Evolutionary conservation across 202 grass and related monocot genomes (phyloP), one percentile per base, ranked within the genome.

Genomic region (Zoysia matrella): DNA sequence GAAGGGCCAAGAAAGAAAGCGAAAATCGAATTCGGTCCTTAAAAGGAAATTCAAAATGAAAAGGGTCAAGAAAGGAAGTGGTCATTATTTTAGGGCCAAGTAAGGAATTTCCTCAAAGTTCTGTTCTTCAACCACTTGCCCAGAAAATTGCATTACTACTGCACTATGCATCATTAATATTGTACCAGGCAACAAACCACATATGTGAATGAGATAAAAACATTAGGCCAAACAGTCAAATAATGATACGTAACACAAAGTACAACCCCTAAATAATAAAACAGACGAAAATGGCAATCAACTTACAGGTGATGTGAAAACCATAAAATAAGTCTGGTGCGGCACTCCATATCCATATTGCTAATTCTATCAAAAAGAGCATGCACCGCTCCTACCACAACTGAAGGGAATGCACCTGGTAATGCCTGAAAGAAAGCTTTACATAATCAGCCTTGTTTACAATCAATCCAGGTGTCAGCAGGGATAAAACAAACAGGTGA

Each of bases 241-340:
- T 49, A 40, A 70, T n/a, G 4, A 47, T 36, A 48, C 50, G 58
- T 18, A 75, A 63, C 10, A 71, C 12, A 36, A 58, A 45, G 75
- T 42, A 80, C 7, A 61, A 56, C 48, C 40, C 64, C 15, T 50
- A 41, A 49, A 84, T 39, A 74, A 71, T 0, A 73, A 80, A 66
- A 60, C 6, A 69, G 63, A 71, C 68, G 12, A 68, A 52, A 61
- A 78, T 45, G 44, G 73, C 43, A 6, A 87, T 75, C 3, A 82
- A 90, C 96, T 87, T 93, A 99, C 96, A 99, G 84, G 78, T 99
- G 96, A 76, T 95, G 96, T 83, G 96, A 95, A 92, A 99, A 99
- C 96, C 96, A 99, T 83, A 99, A 83, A 63, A 99, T 99, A 76
- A 99, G 93, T 80, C 96, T 92, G 73, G 83, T 95, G 41, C 93